Base-by-base conservation (phyloP, 2,329 filamentous ascomycete species). In the Chaetothyriales sp. region DNA sequence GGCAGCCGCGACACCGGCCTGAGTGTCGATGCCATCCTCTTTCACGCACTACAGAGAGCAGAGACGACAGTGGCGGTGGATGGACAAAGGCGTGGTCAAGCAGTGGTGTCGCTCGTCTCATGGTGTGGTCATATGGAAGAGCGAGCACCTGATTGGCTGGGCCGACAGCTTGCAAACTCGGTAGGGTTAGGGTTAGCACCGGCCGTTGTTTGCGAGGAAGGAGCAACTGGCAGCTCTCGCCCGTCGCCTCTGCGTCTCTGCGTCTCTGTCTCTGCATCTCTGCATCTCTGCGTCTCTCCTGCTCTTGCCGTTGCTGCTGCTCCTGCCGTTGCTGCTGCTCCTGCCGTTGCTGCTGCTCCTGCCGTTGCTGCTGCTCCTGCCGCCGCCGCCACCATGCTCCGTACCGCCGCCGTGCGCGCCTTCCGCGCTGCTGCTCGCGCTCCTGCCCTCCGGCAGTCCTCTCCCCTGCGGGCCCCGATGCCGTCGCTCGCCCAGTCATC, bases 341-440 rank as follows among this genome's bases (percentile, higher is more conserved):
- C 46, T 46, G 46, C 51, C 43, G 50, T 55, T 47, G 45, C 43
- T 46, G 28, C 47, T n/a, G 20, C 53, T 18, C 47, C 49, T 40
- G 29, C 51, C 37, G 55, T 52, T 47, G 47, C 55, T 47, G 51
- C 51, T 47, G 55, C 54, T 50, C 49, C 44, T 51, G 43, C 48
- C 29, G 19, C 20, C 50, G 43, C 46, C 47, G 58, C 63, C 73
- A 81, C 65, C 60, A 97, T 97, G 90, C 89, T 95, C 78, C 86
- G 90, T 75, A 82, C 86, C 71, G 83, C 86, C 67, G 72, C 92
- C 70, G 76, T 90, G 75, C 85, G 85, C 73, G 84, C 86, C 66
- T 80, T 85, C 69, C 76, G 81, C 67, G 71, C 67, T 63, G 72
- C 72, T 58, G 71, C 73, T 60, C 51, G 57, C 50, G 70, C 75